Conservation (phyloP, 1,284 basidiomycete genomes). For the Moniliella sp. region DNA sequence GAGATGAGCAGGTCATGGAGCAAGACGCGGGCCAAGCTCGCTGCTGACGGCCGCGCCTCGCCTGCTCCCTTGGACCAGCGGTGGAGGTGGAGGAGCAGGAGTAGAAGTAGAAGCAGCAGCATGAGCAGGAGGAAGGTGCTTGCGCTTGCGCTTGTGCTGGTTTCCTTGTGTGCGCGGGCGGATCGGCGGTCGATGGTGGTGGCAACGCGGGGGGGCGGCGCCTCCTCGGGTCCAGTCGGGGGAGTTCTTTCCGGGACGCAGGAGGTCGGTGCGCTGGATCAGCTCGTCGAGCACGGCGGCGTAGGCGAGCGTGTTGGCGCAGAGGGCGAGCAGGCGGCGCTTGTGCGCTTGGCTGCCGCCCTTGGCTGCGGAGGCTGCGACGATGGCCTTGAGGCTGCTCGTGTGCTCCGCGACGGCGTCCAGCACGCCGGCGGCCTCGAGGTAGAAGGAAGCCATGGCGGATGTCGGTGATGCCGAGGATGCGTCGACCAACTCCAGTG, state of each 20-base stretch:
- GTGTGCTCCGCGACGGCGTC: neutral
- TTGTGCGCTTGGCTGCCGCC: neutral
- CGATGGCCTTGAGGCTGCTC: neutral
- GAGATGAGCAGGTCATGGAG: conserved; percentile 22
- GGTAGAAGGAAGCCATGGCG: neutral
- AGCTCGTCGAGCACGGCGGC: neutral
- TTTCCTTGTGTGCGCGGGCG: too few species aligned
- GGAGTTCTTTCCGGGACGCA: neutral
- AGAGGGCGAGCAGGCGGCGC: neutral
- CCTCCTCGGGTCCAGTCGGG: neutral
- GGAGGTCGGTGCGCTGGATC: neutral
- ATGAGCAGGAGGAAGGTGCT: too few species aligned
- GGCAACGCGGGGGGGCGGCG: neutral
- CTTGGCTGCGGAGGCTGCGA: neutral
- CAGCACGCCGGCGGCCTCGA: neutral
- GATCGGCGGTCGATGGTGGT: too few species aligned
- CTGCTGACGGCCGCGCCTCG: too few species aligned
- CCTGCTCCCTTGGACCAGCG: too few species aligned
- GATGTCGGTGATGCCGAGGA: too few species aligned
- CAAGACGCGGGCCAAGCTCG: conserved; percentile 16
- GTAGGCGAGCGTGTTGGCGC: neutral
- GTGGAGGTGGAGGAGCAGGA: too few species aligned
- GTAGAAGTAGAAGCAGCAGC: too few species aligned
- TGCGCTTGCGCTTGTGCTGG: too few species aligned
- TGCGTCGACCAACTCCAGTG: too few species aligned